These are phyloP conservation scores for Lachancea mirantina DNA, from an alignment of 805 yeast genomes.

Conservation along the genomic window DNA sequence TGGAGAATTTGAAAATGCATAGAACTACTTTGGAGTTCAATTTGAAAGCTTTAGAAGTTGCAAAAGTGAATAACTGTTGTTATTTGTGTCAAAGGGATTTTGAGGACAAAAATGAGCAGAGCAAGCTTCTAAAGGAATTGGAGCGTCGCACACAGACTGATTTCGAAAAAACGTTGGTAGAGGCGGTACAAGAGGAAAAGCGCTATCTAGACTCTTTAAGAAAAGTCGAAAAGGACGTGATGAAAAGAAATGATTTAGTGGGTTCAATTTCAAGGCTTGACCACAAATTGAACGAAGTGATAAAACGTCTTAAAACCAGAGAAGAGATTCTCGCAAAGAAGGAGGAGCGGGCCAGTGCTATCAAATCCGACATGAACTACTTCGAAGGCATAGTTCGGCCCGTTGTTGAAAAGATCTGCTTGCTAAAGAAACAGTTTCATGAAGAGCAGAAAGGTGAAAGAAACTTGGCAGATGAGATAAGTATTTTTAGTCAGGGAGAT, in stretches of 20 bases:
- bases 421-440: slow-evolving; percentile 23
- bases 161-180: slow-evolving; percentile 29
- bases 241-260: slow-evolving; percentile 9
- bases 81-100: slow-evolving; percentile 66
- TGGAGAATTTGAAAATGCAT: slow-evolving; percentile 59
- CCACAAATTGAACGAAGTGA: slow-evolving; percentile 8
- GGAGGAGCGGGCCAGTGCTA: slow-evolving; percentile 22
- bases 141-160: slow-evolving; percentile 28
- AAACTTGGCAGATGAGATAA: slow-evolving; percentile 23
- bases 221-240: slow-evolving; percentile 20
- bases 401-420: slow-evolving; percentile 22
- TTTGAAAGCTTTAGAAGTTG: slow-evolving; percentile 57
- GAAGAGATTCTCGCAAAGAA: slow-evolving; percentile 20
- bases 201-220: slow-evolving; percentile 22
- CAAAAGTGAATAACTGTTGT: slow-evolving; percentile 53
- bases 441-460: slow-evolving; percentile 17
- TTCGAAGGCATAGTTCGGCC: slow-evolving; percentile 24
- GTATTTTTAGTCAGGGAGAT: slow-evolving; percentile 14
- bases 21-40: slow-evolving; percentile 67
- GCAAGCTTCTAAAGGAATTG: slow-evolving; percentile 25
- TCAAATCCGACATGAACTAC: slow-evolving; percentile 15
- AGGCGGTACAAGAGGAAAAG: slow-evolving; percentile 31
- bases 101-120: slow-evolving; percentile 31
- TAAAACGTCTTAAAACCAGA: neutral
- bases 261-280: slow-evolving; percentile 8